Evolutionary conservation across 148 eudicot species (phyloP).

Genomic region (Pharnaceum exiguum): DNA sequence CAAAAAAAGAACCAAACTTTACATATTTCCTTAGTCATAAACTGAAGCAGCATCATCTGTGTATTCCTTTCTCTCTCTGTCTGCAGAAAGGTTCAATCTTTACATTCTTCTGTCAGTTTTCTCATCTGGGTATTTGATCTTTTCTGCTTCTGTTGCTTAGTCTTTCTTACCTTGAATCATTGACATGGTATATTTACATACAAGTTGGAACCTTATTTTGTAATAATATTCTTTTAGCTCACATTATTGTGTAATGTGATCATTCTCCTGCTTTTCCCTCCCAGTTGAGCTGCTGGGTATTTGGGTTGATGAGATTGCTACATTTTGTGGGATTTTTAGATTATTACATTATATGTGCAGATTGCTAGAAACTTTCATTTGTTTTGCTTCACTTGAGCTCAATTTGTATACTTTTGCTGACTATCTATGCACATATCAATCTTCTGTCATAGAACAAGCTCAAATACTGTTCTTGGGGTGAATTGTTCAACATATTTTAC

Average conservation of each 20-base stretch:
- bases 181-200: background rate
- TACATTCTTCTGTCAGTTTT: background rate
- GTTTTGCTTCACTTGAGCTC: background rate
- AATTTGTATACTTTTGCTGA: background rate
- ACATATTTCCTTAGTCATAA: conserved; percentile 3
- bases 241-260: conserved; percentile 7
- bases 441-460: background rate
- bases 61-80: background rate
- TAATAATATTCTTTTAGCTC: background rate
- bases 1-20: background rate
- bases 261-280: background rate
- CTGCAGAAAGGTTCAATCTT: conserved; percentile 19
- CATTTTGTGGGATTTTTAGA: background rate
- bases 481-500: background rate
- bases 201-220: background rate
- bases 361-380: conserved; percentile 7
- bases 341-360: background rate
- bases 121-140: conserved; percentile 19
- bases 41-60: background rate
- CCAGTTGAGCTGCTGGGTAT: background rate
- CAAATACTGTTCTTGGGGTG: background rate
- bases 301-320: background rate
- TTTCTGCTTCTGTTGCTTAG: background rate
- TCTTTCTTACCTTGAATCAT: background rate
- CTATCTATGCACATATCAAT: background rate